Base-by-base conservation (phyloP, 163 green algal species). In the Chloromonas sp. region DNA sequence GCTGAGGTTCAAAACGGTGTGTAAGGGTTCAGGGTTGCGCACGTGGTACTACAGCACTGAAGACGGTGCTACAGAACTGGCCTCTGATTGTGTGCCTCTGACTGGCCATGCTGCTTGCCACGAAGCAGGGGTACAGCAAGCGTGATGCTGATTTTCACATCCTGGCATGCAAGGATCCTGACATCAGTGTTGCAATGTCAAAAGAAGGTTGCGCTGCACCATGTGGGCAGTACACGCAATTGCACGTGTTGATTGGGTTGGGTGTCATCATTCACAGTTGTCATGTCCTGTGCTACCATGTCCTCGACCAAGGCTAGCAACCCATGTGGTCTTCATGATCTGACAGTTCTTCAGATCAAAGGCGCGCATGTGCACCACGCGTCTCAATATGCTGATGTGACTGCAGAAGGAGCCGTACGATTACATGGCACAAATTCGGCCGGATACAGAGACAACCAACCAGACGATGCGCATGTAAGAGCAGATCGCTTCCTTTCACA, bases 391-490 rank as follows among this genome's bases (percentile, higher is more conserved):
- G 15, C 1, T 2, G 57, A 2, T 15, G 1, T 81, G 77, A 61
- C 77, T 36, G 77, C 77, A 81, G 77, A 2, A 60, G 1, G 79
- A 82, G 59, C 59, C 79, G 13, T 71, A 71, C 60, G 59, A 71
- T 11, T 82, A 82, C 79, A 2, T 70, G 3, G 58, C 59, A n/a
- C 1, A 1, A 1, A 82, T 82, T 13, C 79, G 79, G 11, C 58
- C 3, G 3, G 79, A 82, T 13, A 15, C 59, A 2, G 59, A 82
- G 79, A 82, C 79, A 59, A 82, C 79, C 79, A 82, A 82, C 79
- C 79, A 82, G 59, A 71, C 79, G 1, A 58, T 82, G 58, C 58
- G 79, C 59, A 82, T 82, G 77, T n/a, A 36, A 36, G 36, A 36
- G 36, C 36, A 36, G 36, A 36, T 36, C 36, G 36, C 36, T 36